Conservation (phyloP, 2,329 filamentous ascomycete species). For the Parascedosporium putredinis region DNA sequence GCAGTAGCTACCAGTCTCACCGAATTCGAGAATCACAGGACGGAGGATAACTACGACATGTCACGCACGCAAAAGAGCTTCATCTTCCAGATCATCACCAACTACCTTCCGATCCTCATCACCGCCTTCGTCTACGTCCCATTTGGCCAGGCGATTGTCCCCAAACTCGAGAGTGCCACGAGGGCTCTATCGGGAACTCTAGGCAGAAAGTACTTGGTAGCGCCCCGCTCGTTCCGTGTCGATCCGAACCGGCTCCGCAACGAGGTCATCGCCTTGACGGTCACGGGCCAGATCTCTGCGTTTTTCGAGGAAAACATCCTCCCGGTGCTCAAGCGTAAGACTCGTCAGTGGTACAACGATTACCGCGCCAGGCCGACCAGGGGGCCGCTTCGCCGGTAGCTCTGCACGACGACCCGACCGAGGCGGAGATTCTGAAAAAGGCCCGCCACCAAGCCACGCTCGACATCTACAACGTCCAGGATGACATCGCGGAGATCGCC, state of each 20-base stretch:
- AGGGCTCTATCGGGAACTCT: constrained; percentile 34
- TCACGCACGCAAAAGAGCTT: constrained; percentile 67
- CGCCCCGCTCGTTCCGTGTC: constrained; percentile 47
- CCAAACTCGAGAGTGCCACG: constrained; percentile 52
- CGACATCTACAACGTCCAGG: constrained; percentile 60
- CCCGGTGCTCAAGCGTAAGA: constrained; percentile 55
- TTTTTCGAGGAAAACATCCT: constrained; percentile 63
- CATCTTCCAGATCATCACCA: constrained; percentile 69
- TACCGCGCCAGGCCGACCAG: constrained; percentile 23
- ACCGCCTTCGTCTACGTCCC: constrained; percentile 75
- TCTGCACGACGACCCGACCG: constrained; percentile 48
- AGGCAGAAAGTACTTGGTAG: constrained; percentile 33
- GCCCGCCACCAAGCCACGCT: constrained; percentile 59
- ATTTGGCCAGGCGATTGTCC: constrained; percentile 57
- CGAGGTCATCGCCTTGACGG: constrained; percentile 65
- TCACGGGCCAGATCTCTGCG: constrained; percentile 61
- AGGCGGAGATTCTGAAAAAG: constrained; percentile 51
- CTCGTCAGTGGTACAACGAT: constrained; percentile 32
- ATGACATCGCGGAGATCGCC: constrained; percentile 63
- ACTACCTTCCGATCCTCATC: constrained; percentile 64
- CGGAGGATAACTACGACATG: constrained; percentile 55
- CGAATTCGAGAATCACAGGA: constrained; percentile 67
- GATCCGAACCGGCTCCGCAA: constrained; percentile 57
- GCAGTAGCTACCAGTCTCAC: constrained; percentile 52
- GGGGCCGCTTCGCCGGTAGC: constrained; percentile 35